These are phyloP conservation scores for Mycena sanguinolenta DNA, from an alignment of 768 basidiomycete genomes.

Conservation along the genomic window DNA sequence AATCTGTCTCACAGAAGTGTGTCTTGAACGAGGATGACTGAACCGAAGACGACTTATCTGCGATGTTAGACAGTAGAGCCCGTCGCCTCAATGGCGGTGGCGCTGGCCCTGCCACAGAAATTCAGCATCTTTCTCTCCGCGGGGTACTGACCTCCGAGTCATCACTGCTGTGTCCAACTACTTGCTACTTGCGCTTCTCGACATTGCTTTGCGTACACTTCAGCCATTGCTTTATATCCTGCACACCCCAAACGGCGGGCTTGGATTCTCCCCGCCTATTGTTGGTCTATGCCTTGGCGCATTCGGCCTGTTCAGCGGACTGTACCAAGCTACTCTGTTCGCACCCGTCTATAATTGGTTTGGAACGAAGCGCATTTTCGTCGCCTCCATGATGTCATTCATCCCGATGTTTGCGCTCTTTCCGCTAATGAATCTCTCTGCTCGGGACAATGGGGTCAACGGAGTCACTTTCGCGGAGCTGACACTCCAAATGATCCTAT, in stretches of 20 bases:
- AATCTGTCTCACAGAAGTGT: not conserved
- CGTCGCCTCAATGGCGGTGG: not conserved
- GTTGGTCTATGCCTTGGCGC: slow-evolving; percentile 8
- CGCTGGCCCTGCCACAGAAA: not conserved
- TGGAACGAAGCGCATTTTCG: slow-evolving; percentile 1
- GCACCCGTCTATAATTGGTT: not conserved
- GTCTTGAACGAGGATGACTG: not conserved
- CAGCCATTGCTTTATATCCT: not conserved
- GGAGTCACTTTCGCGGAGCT: not conserved
- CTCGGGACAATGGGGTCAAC: not conserved
- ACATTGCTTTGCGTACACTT: not conserved
- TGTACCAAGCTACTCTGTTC: not conserved
- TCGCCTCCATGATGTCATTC: not conserved
- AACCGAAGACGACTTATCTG: not conserved
- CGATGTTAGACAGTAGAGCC: not conserved
- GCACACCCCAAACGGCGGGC: not conserved
- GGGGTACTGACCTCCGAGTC: not conserved
- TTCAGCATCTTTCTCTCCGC: not conserved
- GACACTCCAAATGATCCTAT: slow-evolving; percentile 2
- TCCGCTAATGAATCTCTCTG: slow-evolving; percentile 1
- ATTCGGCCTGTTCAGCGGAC: slow-evolving; percentile 7
- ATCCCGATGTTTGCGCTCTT: slow-evolving; percentile 10
- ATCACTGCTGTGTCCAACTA: slow-evolving; percentile 2
- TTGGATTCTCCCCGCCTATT: slow-evolving; percentile 1
- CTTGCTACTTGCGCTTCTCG: not conserved